Base-by-base conservation (phyloP, 345 rosid species). In the Pugionium cornutum region DNA sequence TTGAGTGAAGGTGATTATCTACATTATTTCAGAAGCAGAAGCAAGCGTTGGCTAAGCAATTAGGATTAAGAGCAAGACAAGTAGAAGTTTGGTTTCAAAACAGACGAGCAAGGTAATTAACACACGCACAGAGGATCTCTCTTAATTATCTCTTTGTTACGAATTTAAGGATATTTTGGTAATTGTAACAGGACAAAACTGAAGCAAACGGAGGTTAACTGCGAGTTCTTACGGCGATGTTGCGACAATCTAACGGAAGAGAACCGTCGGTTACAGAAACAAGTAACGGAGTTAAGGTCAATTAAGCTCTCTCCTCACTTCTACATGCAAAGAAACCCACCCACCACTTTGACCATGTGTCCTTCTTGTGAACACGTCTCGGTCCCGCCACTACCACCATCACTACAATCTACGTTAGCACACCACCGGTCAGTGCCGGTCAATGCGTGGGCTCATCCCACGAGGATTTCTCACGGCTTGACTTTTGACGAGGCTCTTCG, bases 41-140 rank as follows among this genome's bases (percentile, higher is more conserved):
- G 73, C 25, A 75, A 80, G 94, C 88, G 3, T 76, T 95, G 81
- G 98, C 99, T 5, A 84, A 88, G 74, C 91, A 87, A 76, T 81
- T 94, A 48, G 88, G 92, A 10, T 80, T 94, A 58, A 80, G 89
- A 67, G 84, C 97, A 4, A 80, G 99, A 52, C 97, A 94, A 66
- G 97, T 94, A 9, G 99, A 94, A 72, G 99, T 94, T 7, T 94
- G 99, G 99, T 94, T 94, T 76, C 99, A 94, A 66, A 94, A 94
- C 83, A 82, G 99, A 72, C 82, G 99, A 78, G 99, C 99, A 46
- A 87, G 98, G 98, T 89, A 66, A 76, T 82, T 33, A 2, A 34
- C 32, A 31, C 3, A 29, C 3, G 11, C 6, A 4, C 55, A 5
- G 1, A 18, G 62, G 4, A 36, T 36, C 43, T 44, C 34, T 57